A percentile compares a stretch with the other conserved stretches of the same genome.
Conservation (phyloP, 768 basidiomycete species). For the Megacollybia marginata region DNA sequence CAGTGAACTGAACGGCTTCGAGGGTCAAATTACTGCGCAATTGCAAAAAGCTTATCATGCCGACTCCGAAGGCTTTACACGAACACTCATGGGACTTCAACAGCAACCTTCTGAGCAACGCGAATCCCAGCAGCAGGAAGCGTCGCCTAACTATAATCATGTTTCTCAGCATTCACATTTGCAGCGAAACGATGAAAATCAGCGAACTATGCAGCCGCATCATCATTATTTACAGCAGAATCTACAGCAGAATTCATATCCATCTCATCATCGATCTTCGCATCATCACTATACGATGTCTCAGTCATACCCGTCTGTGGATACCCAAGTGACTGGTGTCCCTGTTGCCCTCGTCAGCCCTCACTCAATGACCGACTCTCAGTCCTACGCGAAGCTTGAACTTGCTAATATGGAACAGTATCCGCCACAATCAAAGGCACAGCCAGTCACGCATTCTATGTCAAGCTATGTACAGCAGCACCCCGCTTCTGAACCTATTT, state of each 20-base stretch:
- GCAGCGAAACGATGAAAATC: constrained; percentile 8
- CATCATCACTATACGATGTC: neutral
- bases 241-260: neutral
- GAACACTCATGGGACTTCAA: constrained; percentile 4
- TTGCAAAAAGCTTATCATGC: constrained; percentile 37
- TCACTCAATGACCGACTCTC: too few species aligned
- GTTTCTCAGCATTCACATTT: constrained; percentile 4
- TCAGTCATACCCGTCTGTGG: too few species aligned
- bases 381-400: constrained; percentile 1
- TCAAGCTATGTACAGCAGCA: constrained; percentile 9
- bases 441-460: too few species aligned
- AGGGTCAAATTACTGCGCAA: constrained; percentile 44
- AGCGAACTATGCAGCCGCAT: neutral
- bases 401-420: constrained; percentile 7
- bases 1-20: constrained; percentile 48
- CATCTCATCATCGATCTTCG: constrained; percentile 7
- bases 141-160: constrained; percentile 7
- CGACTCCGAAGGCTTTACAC: constrained; percentile 1
- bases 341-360: too few species aligned
- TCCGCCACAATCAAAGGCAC: constrained; percentile 7
- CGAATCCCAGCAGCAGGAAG: neutral
- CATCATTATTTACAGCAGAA: neutral
- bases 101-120: constrained; percentile 18
- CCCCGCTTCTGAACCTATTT: constrained; percentile 3
- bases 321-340: too few species aligned